Base-by-base conservation (phyloP, 257 asterid species). In the Nicotiana sylvestris region DNA sequence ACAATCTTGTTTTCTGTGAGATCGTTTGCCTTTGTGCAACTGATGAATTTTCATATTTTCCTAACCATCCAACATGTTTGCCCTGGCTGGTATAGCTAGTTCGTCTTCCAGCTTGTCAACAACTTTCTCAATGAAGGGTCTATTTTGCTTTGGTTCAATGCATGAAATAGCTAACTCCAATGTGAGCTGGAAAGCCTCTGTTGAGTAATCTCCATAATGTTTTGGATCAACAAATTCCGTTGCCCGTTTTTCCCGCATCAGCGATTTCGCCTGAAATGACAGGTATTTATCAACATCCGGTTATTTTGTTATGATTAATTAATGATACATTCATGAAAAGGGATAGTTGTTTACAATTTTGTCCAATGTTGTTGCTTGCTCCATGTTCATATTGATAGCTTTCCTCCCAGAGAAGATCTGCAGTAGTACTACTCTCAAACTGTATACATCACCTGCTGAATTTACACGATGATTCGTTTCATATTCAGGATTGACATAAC, bases 401-500 rank as follows among this genome's bases (percentile, higher is more conserved):
- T 93, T 87, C 74, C 90, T 95, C 3, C 97, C 98, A 8, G 98
- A 92, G 65, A 94, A 30, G 76, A 91, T 84, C 80, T 94, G 96
- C 21, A 91, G 88, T 51, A 94, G 93, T 25, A 94, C 97, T 37
- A 92, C 83, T 10, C 97, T 95, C 11, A 90, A 94, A 53, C 97
- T 92, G 29, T 94, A 94, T 21, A 94, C 96, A 76, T 94, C 96
- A 6, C 91, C 91, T 2, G 93, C 91, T 27, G 95, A 81, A 80
- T 94, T 92, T 30, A 92, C 97, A 27, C 58, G 97, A 7, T 84
- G 91, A 32, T 94, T 86, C 83, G 81, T 88, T 84, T 90, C 94
- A 90, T 94, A 94, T 82, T 92, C 98, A 1, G 98, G 98, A 74
- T 92, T 97, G 21, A 94, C 94, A 46, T 94, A 94, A 9, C 98